Evolutionary conservation across 352 stramenopile genomes (phyloP).

Genomic region (Pythium myriotylum): DNA sequence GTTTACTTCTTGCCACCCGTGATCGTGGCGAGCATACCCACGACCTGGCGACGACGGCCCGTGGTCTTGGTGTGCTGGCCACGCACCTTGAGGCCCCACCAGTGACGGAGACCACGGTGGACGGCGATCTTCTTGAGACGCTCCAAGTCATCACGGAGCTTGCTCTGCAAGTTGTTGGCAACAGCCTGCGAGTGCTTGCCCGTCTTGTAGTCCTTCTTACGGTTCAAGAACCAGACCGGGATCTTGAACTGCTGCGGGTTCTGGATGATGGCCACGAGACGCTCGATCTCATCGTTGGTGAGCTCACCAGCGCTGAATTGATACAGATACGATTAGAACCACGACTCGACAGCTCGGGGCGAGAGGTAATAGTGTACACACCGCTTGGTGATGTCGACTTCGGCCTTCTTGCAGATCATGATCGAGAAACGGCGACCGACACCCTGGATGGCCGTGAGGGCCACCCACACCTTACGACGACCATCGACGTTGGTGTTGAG

Average conservation of each 20-base stretch:
- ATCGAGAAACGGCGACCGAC: constrained; percentile 85
- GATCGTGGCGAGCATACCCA: constrained; percentile 69
- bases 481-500: constrained; percentile 99
- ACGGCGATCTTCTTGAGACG: constrained; percentile 99
- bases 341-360: too few relatives aligned
- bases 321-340: background rate
- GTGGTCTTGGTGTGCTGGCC: constrained; percentile 99
- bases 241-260: constrained; percentile 99
- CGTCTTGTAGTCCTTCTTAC: constrained; percentile 99
- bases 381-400: constrained; percentile 99
- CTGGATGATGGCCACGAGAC: constrained; percentile 99
- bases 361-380: constrained; percentile 19
- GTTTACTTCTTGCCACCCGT: constrained; percentile 72
- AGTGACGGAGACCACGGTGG: constrained; percentile 99
- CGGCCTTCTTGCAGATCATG: constrained; percentile 99
- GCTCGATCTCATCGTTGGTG: constrained; percentile 99
- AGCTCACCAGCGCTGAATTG: constrained; percentile 93
- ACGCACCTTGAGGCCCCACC: constrained; percentile 99
- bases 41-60: constrained; percentile 90
- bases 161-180: constrained; percentile 98
- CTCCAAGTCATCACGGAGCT: constrained; percentile 99
- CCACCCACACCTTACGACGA: constrained; percentile 93
- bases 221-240: constrained; percentile 99
- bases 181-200: constrained; percentile 99
- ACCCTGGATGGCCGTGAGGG: constrained; percentile 85